Evolutionary conservation across 805 yeast species (phyloP).

Genomic region (Cyberlindnera suaveolens): DNA sequence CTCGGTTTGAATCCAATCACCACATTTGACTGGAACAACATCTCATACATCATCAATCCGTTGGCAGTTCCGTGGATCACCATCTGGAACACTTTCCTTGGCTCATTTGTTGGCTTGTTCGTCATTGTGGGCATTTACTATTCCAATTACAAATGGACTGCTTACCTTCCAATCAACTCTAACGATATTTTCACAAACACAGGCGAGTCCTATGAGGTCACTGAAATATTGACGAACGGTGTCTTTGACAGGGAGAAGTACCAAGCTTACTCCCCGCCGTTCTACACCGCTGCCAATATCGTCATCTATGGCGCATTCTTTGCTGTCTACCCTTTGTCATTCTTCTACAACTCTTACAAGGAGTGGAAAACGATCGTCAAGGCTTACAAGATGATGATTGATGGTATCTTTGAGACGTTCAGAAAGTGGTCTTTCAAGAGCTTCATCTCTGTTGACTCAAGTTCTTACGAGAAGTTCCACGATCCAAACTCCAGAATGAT

Average conservation of each 20-base stretch:
- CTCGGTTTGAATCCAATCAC: conserved; percentile 49
- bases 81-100: conserved; percentile 25
- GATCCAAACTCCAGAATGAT: conserved; percentile 52
- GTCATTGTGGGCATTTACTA: conserved; percentile 33
- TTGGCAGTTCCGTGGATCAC: conserved; percentile 43
- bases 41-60: conserved; percentile 33
- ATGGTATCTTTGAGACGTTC: conserved; percentile 2
- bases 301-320: conserved; percentile 51
- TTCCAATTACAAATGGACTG: conserved; percentile 35
- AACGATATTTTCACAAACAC: conserved; percentile 45
- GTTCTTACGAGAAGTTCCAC: conserved; percentile 4
- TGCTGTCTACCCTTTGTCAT: conserved; percentile 41
- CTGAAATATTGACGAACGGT: conserved; percentile 39
- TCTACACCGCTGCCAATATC: conserved; percentile 56
- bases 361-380: conserved; percentile 34
- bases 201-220: conserved; percentile 42
- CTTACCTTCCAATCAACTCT: conserved; percentile 37
- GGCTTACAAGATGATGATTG: conserved; percentile 5
- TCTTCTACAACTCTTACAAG: conserved; percentile 38
- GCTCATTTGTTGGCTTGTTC: conserved; percentile 28
- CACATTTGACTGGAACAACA: conserved; percentile 48
- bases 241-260: conserved; percentile 42
- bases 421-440: conserved; percentile 3
- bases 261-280: conserved; percentile 55
- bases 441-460: background rate